Evolutionary conservation across 805 yeast species (phyloP).

Genomic region (Jamesozyma piceae): DNA sequence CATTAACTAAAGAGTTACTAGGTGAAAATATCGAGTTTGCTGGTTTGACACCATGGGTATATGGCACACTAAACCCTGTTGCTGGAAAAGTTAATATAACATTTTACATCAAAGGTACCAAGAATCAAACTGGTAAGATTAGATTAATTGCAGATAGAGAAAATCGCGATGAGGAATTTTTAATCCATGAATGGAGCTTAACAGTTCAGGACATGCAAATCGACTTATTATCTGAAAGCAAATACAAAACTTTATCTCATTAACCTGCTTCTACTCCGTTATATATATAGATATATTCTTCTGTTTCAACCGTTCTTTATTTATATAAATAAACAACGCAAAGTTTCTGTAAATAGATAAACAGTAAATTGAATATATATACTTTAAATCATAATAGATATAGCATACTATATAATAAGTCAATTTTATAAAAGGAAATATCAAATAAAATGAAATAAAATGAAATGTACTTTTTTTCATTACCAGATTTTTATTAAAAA

Average conservation of each 20-base stretch:
- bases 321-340: neutral
- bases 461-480: too few species aligned
- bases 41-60: conserved; percentile 72
- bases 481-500: too few species aligned
- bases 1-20: conserved; percentile 47
- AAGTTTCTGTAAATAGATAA: neutral
- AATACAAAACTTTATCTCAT: neutral
- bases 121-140: conserved; percentile 43
- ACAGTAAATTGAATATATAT: too few species aligned
- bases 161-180: conserved; percentile 46
- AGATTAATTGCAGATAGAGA: conserved; percentile 64
- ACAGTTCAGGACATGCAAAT: conserved; percentile 38
- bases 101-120: conserved; percentile 63
- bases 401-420: too few species aligned
- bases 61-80: conserved; percentile 76
- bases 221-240: conserved; percentile 43
- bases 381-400: too few species aligned
- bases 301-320: too few species aligned
- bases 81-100: conserved; percentile 68
- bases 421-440: too few species aligned
- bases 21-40: conserved; percentile 73
- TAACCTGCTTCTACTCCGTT: too few species aligned
- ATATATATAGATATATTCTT: neutral
- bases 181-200: conserved; percentile 55
- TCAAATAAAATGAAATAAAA: too few species aligned